Evolutionary conservation across 176 grass and related monocot genomes (phyloP), one percentile per base, ranked within the genome.

Genomic region (Eragrostis nindensis): DNA sequence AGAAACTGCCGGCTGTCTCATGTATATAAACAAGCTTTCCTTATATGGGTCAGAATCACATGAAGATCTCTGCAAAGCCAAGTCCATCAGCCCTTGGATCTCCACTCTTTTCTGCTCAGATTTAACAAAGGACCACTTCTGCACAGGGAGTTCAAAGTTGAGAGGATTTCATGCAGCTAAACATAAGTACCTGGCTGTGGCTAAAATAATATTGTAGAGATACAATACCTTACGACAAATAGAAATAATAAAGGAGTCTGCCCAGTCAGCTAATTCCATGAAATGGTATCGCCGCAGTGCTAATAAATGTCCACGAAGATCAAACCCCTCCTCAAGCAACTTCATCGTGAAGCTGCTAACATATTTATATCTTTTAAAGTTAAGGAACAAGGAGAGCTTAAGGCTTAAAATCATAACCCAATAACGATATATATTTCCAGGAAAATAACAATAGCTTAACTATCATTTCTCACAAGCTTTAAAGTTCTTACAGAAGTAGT

Each of bases 341-440:
- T 95, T 98, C 61, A 95, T 89, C 45, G 95, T 94, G 76, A 98
- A 94, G 85, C 78, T 95, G 92, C 95, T 98, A 66, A 98, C 82
- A 81, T 98, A 98, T 86, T 93, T 91, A 86, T 98, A 98, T 79
- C 95, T 98, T 60, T 66, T 86, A 77, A 62, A 80, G 80, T 92
- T 85, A 92, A 82, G 66, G 77, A 85, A 65, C 40, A 83, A 57
- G 10, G 39, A 64, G 64, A 25, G 25, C 36, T 71, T 61, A 64
- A 70, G 25, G 62, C 62, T 80, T 55, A 80, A 36, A 43, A 68
- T 12, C 3, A 70, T 70, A 69, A 62, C 16, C 8, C 18, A 52
- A 47, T 7, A 0, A 80, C 36, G 57, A 75, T 52, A 44, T 60
- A 30, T 26, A n/a, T 41, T 77, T 13, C 10, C 27, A 78, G 39